These are phyloP conservation scores for Acanthamoeba royreba DNA, from an alignment of 208 protist genomes.

Conservation along the genomic window DNA sequence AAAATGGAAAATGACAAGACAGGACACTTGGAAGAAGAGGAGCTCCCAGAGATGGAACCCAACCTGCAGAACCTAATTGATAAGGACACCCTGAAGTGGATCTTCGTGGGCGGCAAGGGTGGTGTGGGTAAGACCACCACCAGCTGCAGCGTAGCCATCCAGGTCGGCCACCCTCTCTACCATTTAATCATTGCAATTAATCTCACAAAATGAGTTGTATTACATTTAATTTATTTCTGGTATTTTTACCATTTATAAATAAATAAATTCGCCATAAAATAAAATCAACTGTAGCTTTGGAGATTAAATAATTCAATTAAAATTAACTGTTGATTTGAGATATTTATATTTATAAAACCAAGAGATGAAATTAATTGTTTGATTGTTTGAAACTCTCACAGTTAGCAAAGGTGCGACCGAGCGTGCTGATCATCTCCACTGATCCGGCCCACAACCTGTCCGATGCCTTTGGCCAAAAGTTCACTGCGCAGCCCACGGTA, in stretches of 20 bases:
- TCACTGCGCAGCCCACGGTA: conserved; percentile 84
- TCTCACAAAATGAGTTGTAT: neutral
- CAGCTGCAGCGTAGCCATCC: conserved; percentile 65
- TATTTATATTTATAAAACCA: no score
- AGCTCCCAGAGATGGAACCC: conserved; percentile 60
- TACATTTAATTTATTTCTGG: no score
- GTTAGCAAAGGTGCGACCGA: conserved; percentile 86
- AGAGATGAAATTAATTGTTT: neutral
- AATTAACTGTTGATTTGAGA: neutral
- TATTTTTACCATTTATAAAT: no score
- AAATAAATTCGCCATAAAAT: no score
- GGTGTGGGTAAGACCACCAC: conserved; percentile 94
- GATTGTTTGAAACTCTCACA: neutral
- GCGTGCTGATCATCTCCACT: conserved; percentile 96
- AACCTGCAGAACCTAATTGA: conserved; percentile 84
- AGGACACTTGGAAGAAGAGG: neutral
- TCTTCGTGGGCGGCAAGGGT: conserved; percentile 97
- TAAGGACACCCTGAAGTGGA: conserved; percentile 82
- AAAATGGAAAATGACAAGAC: neutral
- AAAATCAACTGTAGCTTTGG: no score
- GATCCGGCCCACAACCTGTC: conserved; percentile 98
- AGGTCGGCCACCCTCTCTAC: neutral
- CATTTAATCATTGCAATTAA: neutral
- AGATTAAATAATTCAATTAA: neutral
- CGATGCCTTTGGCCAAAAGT: conserved; percentile 96